Evolutionary conservation across 208 protist genomes (phyloP), one percentile per base, ranked within the genome.

Genomic region (Kentomonas sorsogonicus): DNA sequence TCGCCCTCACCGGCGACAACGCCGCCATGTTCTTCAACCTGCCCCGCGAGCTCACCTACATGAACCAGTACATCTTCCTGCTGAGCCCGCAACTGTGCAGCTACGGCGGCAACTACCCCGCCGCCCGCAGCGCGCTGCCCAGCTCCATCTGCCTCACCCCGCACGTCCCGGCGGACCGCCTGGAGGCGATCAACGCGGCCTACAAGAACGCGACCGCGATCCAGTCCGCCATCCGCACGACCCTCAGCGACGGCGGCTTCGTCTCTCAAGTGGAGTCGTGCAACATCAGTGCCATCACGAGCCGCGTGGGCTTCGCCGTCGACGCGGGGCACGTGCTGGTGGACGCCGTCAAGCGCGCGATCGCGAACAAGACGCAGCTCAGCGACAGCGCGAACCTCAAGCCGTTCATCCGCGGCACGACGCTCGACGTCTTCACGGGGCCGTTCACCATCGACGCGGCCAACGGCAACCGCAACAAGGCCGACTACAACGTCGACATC

Each of bases 91-190:
- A 79, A n/a, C 65, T 94, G 41, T 94, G 87, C 66, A 67, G 71
- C 30, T 78, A 85, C 55, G 60, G 70, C 1, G 67, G 39, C 25
- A 54, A 63, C 13, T 46, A 79, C 22, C 68, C 68, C 3, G 22
- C 55, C 15, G 58, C 65, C 22, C 74, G 87, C 10, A 54, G 68
- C 23, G 81, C 81, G 55, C 62, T 87, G 23, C 72, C 73, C 20
- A 91, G 84, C 59, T 94, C 87, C 53, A 75, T 94, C 30, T 94
- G 87, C 69, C 27, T 94, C 16, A 79, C 39, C 57, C 77, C 87
- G 2, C 58, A 80, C 51, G 72, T 91, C 30, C 39, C 69, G 13
- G 7, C 51, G 3, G 36, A 52, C 7, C 60, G 43, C 9, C 62
- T 91, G 26, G 31, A 29, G 18, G 68, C 39, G 13, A 40, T 91